Evolutionary conservation across 2,329 filamentous ascomycete genomes (phyloP), one percentile per base, ranked within the genome.

Genomic region (Exophiala xenobiotica): DNA sequence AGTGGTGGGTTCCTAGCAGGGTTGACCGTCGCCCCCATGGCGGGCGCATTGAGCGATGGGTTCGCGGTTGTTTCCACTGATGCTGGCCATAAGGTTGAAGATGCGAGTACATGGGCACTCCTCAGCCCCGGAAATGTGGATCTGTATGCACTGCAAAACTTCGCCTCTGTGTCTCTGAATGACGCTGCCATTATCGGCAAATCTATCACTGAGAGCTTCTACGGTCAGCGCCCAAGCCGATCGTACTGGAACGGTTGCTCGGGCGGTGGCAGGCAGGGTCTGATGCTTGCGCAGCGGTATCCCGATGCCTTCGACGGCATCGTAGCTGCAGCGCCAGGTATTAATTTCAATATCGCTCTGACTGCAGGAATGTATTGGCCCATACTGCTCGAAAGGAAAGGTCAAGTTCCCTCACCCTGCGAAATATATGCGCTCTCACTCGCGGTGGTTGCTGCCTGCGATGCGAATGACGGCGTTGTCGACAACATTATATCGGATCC

Each of bases 221-320:
- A 58, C 22, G 38, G 49, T 26, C 9, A 51, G 2, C 7, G 24
- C 6, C 49, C 53, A 11, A 20, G 16, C 12, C 27, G 41, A 18
- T 50, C 43, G 7, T 84, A 83, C 64, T 83, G 77, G 54, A 61
- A 76, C 2, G 81, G 81, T 6, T 84, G 81, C 60, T 83, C 79
- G 0, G 76, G 78, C 0, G 82, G 82, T 5, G 81, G 82, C 1
- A 70, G 81, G 0, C 78, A 84, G 67, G 81, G 79, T 3, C 67
- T 81, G 26, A 78, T 78, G 46, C 73, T 75, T 5, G 74, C 5
- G 31, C 62, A 38, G 35, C 39, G 52, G 5, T 59, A 63, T 29
- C 64, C 64, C 0, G 33, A 24, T 1, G 46, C 55, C 8, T 66
- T 60, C 22, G 60, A 65, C 35, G 64, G 64, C 3, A 63, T 66